These are phyloP conservation scores for Aspergillus sp. DNA, from an alignment of 2,329 filamentous ascomycete species.

Conservation along the genomic window DNA sequence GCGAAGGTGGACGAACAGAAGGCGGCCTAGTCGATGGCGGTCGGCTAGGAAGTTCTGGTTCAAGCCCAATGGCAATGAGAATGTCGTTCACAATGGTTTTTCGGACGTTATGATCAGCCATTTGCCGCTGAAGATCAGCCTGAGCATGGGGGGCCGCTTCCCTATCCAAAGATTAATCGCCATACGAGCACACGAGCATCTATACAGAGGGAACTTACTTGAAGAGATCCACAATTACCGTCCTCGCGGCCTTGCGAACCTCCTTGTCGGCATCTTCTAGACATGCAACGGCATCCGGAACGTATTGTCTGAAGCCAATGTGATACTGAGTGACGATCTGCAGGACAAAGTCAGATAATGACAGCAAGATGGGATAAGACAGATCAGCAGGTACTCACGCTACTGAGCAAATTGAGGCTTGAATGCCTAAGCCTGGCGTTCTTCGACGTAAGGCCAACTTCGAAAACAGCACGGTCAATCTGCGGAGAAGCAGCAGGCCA, in stretches of 20 bases:
- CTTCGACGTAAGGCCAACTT: slow-evolving; percentile 74
- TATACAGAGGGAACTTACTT: slow-evolving; percentile 50
- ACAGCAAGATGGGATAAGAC: background rate
- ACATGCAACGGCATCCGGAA: slow-evolving; percentile 77
- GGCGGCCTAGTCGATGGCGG: background rate
- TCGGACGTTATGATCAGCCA: slow-evolving; percentile 80
- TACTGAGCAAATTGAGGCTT: slow-evolving; percentile 80
- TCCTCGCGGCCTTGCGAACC: slow-evolving; percentile 82
- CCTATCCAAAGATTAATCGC: slow-evolving; percentile 42
- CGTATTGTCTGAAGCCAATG: slow-evolving; percentile 71
- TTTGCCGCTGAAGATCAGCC: slow-evolving; percentile 81
- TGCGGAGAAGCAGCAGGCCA: slow-evolving; percentile 69
- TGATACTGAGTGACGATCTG: slow-evolving; percentile 79
- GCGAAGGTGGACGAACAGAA: background rate
- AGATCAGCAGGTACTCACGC: slow-evolving; percentile 50
- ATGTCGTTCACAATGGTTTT: slow-evolving; percentile 84
- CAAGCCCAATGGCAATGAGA: slow-evolving; percentile 67
- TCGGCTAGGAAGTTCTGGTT: slow-evolving; percentile 21
- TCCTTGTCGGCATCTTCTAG: slow-evolving; percentile 87
- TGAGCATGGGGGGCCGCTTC: slow-evolving; percentile 80
- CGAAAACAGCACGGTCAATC: slow-evolving; percentile 77
- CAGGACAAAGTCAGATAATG: slow-evolving; percentile 11
- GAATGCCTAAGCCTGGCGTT: slow-evolving; percentile 82
- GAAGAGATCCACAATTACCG: slow-evolving; percentile 83
- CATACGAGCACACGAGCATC: background rate